Evolutionary conservation across 192 early-diverging fungal species (phyloP).

Genomic region (Backusella circina): DNA sequence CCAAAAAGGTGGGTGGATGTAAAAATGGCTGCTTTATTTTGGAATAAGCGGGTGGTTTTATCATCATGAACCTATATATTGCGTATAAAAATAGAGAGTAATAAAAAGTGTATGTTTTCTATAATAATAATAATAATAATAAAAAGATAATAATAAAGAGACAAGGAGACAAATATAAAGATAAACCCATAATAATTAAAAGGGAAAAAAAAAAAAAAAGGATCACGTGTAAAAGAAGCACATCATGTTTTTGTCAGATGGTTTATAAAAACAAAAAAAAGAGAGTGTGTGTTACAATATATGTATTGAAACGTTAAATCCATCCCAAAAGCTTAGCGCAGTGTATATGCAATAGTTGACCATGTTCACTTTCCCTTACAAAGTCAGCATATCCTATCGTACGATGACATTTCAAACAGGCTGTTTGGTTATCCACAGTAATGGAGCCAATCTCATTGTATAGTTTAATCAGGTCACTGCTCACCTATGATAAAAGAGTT

Average conservation of each 20-base stretch:
- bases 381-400: slow-evolving; percentile 37
- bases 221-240: neutral
- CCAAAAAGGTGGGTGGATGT: slow-evolving; percentile 62
- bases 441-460: slow-evolving; percentile 40
- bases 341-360: slow-evolving; percentile 38
- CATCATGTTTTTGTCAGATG: neutral
- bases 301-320: neutral
- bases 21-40: slow-evolving; percentile 28
- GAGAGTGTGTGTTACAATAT: neutral
- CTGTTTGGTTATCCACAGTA: slow-evolving; percentile 33
- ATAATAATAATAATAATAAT: neutral
- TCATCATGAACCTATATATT: neutral
- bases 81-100: neutral
- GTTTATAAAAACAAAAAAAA: neutral
- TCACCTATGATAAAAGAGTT: slow-evolving; percentile 18
- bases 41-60: slow-evolving; percentile 8
- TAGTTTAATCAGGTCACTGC: slow-evolving; percentile 35
- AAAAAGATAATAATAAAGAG: neutral
- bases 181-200: neutral
- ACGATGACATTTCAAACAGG: slow-evolving; percentile 38
- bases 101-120: neutral
- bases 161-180: neutral
- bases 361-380: slow-evolving; percentile 33
- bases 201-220: neutral
- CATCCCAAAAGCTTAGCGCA: slow-evolving; percentile 23